Evolutionary conservation across 345 rosid genomes (phyloP).

Genomic region (Excoecaria agallocha): DNA sequence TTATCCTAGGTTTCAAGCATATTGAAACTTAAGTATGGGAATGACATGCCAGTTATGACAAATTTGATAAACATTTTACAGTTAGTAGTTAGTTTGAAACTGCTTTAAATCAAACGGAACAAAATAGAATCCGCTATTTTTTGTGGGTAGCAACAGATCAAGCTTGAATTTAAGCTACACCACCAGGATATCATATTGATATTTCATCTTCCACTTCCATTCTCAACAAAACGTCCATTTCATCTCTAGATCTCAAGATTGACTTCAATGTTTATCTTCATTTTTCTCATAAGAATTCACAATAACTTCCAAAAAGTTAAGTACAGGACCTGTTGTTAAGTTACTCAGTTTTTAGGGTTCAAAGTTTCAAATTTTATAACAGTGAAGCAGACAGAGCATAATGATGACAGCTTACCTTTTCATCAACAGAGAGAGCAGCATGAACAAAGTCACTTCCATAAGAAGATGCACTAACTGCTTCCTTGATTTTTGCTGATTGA

Average conservation of each 20-base stretch:
- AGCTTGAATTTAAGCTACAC: background rate
- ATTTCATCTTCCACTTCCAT: background rate
- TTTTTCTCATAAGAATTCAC: background rate
- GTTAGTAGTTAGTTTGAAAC: background rate
- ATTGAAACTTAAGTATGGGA: background rate
- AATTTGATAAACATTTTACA: background rate
- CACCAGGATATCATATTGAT: background rate
- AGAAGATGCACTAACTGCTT: constrained; percentile 75
- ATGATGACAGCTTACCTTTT: constrained; percentile 54
- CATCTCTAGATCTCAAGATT: background rate
- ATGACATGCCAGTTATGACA: background rate
- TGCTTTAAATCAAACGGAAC: background rate
- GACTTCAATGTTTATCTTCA: background rate
- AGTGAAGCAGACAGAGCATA: background rate
- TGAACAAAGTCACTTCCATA: constrained; percentile 82
- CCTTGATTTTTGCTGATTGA: constrained; percentile 67
- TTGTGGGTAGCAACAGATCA: background rate
- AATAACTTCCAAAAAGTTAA: background rate
- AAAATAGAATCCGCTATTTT: background rate
- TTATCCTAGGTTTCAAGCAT: background rate
- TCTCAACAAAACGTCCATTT: background rate
- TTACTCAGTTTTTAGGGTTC: background rate
- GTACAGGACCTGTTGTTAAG: background rate
- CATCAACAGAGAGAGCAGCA: constrained; percentile 88
- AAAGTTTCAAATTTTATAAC: background rate